phyloP scores from a whole-genome alignment of 805 yeast genomes.

The Blastobotrys americana region DNA sequence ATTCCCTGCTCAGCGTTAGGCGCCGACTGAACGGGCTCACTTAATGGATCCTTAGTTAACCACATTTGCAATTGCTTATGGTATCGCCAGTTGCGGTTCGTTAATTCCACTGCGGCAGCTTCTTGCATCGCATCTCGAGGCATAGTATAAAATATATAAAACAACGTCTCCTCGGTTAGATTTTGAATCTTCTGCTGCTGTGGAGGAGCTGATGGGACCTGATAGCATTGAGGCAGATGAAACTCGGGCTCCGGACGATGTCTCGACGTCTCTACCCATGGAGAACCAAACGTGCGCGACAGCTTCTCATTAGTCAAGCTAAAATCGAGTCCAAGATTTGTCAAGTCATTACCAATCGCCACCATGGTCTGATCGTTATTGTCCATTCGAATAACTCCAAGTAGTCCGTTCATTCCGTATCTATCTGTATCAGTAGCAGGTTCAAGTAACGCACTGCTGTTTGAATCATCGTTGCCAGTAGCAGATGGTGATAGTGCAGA shows the following conservation, averaged over 20 bases:
- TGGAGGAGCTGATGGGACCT: constrained; percentile 37
- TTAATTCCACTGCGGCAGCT: constrained; percentile 83
- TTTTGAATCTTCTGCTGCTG: constrained; percentile 38
- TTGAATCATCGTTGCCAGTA: neutral
- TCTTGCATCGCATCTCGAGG: constrained; percentile 93
- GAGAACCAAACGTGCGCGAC: constrained; percentile 69
- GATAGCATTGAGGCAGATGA: constrained; percentile 52
- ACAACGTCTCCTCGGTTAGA: constrained; percentile 85
- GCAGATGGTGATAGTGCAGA: constrained; percentile 7
- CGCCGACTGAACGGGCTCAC: constrained; percentile 76
- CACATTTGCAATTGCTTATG: constrained; percentile 94
- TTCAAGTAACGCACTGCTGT: constrained; percentile 1
- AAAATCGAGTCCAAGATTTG: constrained; percentile 58
- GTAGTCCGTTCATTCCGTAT: constrained; percentile 62
- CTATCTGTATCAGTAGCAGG: constrained; percentile 42
- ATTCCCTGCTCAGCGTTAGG: constrained; percentile 88
- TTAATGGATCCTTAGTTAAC: constrained; percentile 88
- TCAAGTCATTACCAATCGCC: constrained; percentile 70
- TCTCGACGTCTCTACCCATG: constrained; percentile 90
- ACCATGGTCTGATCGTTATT: constrained; percentile 55
- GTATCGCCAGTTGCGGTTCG: constrained; percentile 91
- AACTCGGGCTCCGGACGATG: constrained; percentile 85
- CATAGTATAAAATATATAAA: constrained; percentile 86
- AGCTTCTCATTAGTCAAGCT: constrained; percentile 37
- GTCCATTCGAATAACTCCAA: constrained; percentile 54